These are phyloP conservation scores for Tylopilus felleus DNA, from an alignment of 768 basidiomycete genomes.

Conservation along the genomic window DNA sequence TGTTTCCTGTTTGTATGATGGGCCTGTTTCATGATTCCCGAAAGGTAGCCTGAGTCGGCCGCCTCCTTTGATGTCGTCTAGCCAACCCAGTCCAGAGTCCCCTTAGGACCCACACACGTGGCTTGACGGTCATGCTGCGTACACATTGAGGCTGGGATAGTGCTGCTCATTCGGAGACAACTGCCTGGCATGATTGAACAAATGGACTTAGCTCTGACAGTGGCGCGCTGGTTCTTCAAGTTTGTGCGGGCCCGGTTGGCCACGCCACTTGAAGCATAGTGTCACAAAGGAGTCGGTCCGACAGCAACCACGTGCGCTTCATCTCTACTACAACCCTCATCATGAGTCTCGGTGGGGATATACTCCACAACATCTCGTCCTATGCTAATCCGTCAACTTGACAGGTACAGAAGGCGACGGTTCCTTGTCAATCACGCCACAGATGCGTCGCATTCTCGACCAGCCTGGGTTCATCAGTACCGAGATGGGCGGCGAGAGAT, in stretches of 20 bases:
- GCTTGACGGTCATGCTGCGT: not conserved
- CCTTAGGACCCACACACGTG: slow-evolving; percentile 1
- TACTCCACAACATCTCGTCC: not conserved
- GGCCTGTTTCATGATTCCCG: slow-evolving; percentile 5
- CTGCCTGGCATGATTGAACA: not conserved
- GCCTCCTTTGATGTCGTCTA: slow-evolving; percentile 1
- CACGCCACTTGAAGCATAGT: too few relatives aligned
- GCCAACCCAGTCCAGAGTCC: not conserved
- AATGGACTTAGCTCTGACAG: not conserved
- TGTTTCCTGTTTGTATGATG: not conserved
- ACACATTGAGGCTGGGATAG: slow-evolving; percentile 18
- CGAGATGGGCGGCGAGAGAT: slow-evolving; percentile 22
- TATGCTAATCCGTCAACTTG: slow-evolving; percentile 1
- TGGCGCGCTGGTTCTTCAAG: too few relatives aligned
- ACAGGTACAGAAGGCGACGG: slow-evolving; percentile 18
- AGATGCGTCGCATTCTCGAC: slow-evolving; percentile 27
- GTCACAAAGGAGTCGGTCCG: not conserved
- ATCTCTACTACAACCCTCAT: not conserved
- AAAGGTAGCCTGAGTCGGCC: slow-evolving; percentile 1
- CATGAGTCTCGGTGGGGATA: slow-evolving; percentile 16
- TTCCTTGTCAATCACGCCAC: slow-evolving; percentile 23
- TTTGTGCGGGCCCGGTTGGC: too few relatives aligned
- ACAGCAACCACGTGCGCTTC: too few relatives aligned
- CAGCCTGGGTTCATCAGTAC: slow-evolving; percentile 25
- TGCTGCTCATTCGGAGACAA: not conserved